A percentile compares a stretch with the other conserved stretches of the same genome.
These are phyloP conservation scores for Pachyrhizus erosus DNA, from an alignment of 306 rosid genomes.

Conservation along the genomic window DNA sequence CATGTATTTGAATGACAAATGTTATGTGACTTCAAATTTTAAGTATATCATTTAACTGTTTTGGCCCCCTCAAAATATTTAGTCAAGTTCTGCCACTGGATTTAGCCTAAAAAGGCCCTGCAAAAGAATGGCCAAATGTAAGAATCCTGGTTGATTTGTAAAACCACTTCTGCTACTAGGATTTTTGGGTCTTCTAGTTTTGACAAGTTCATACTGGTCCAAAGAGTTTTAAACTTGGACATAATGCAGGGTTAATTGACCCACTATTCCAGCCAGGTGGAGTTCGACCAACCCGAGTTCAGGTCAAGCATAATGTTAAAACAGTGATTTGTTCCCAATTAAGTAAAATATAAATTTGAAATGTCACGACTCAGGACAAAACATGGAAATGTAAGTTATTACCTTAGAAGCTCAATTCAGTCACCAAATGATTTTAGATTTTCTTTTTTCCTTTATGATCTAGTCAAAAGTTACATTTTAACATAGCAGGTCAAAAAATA, in stretches of 20 bases:
- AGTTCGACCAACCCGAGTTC: neutral
- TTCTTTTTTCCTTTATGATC: neutral
- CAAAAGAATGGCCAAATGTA: neutral
- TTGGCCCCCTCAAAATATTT: no score
- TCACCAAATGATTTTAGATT: neutral
- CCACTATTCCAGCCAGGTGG: neutral
- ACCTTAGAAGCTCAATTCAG: neutral
- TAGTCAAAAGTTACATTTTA: conserved; percentile 7
- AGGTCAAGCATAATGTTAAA: neutral
- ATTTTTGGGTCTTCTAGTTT: neutral
- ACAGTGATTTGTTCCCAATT: neutral
- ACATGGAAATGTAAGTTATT: neutral
- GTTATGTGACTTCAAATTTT: no score
- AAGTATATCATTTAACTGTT: no score
- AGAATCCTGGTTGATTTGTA: neutral
- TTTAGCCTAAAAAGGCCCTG: neutral
- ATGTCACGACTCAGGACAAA: neutral
- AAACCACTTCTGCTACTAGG: neutral
- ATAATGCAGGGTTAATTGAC: neutral
- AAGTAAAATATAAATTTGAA: neutral
- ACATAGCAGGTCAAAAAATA: neutral
- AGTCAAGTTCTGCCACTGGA: no score
- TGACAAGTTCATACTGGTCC: neutral
- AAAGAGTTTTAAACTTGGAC: neutral
- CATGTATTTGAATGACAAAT: no score